phyloP scores from a whole-genome alignment of 2,329 filamentous ascomycete species.

The Colletotrichum filicis region DNA sequence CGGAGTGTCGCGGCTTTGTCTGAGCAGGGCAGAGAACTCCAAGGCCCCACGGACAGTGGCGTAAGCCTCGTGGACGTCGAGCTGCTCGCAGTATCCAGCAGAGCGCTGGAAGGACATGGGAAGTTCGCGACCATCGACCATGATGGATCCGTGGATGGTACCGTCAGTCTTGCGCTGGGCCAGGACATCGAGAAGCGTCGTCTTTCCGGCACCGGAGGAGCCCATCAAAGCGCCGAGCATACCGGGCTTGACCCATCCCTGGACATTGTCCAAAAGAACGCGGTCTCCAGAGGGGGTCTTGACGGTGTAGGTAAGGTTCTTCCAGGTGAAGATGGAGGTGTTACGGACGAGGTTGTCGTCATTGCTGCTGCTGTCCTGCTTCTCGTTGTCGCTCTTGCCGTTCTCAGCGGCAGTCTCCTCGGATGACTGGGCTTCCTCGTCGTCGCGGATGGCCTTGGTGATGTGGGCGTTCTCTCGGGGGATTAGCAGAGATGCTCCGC shows the following conservation, averaged over 20 bases:
- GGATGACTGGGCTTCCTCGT: slow-evolving; percentile 60
- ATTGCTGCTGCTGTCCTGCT: slow-evolving; percentile 40
- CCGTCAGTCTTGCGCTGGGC: slow-evolving; percentile 84
- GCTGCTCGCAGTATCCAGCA: slow-evolving; percentile 84
- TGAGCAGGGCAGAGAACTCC: slow-evolving; percentile 77
- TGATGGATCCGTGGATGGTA: slow-evolving; percentile 77
- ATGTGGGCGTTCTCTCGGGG: slow-evolving; percentile 67
- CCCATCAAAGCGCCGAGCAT: slow-evolving; percentile 85
- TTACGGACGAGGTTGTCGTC: slow-evolving; percentile 64
- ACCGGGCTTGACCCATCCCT: slow-evolving; percentile 84
- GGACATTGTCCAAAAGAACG: slow-evolving; percentile 79
- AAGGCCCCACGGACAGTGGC: slow-evolving; percentile 82
- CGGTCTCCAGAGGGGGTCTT: slow-evolving; percentile 70
- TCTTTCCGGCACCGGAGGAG: slow-evolving; percentile 85
- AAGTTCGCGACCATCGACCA: slow-evolving; percentile 78
- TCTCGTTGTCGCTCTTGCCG: slow-evolving; percentile 35
- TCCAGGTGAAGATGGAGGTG: slow-evolving; percentile 79
- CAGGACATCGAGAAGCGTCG: slow-evolving; percentile 84
- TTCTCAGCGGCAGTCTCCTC: slow-evolving; percentile 46
- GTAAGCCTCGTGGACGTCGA: slow-evolving; percentile 80
- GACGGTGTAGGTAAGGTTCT: slow-evolving; percentile 77
- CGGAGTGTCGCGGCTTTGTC: slow-evolving; percentile 74
- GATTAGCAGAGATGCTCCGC: slow-evolving; percentile 67
- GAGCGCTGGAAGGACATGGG: slow-evolving; percentile 82
- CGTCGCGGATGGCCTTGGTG: slow-evolving; percentile 43